Base-by-base conservation (phyloP, 257 asterid species). In the Nyctanthes arbortristis region DNA sequence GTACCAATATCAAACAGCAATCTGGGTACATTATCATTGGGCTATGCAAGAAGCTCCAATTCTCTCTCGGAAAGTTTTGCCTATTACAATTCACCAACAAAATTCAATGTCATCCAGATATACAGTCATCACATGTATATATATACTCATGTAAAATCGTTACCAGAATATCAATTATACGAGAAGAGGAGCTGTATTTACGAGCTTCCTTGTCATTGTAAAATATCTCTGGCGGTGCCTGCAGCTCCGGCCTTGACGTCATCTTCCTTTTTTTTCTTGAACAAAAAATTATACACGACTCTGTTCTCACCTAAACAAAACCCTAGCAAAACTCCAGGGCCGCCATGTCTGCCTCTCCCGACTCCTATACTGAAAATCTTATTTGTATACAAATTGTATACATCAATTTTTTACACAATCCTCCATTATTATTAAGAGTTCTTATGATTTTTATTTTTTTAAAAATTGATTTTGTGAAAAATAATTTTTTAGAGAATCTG, bases 211-310 rank as follows among this genome's bases (percentile, higher is more conserved):
- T 92, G 1, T 89, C 91, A 57, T 93, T 87, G 84, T 93, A 93
- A 75, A 90, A 91, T 68, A 93, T 85, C 84, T 93, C 98, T 39
- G 97, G 98, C 67, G 98, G 98, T 71, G 98, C 97, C 86, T 82
- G 91, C 29, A 90, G 84, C 84, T 93, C 98, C 14, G 98, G 98
- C 45, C 97, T 84, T 28, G 97, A 87, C 67, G 96, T 61, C 96
- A 90, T 89, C 22, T 49, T 20, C 11, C 31, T n/a, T n/a, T n/a
- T 52, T 0, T 11, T 14, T 24, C 59, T 3, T 24, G 28, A 24
- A n/a, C n/a, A n/a, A n/a, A n/a, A n/a, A n/a, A n/a, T n/a, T n/a
- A n/a, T n/a, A n/a, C n/a, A n/a, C n/a, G n/a, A n/a, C n/a, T n/a
- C n/a, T n/a, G n/a, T n/a, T n/a, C n/a, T n/a, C n/a, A n/a, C n/a